phyloP scores from a whole-genome alignment of 1,139 yeast species.

The Ashbya aceris region DNA sequence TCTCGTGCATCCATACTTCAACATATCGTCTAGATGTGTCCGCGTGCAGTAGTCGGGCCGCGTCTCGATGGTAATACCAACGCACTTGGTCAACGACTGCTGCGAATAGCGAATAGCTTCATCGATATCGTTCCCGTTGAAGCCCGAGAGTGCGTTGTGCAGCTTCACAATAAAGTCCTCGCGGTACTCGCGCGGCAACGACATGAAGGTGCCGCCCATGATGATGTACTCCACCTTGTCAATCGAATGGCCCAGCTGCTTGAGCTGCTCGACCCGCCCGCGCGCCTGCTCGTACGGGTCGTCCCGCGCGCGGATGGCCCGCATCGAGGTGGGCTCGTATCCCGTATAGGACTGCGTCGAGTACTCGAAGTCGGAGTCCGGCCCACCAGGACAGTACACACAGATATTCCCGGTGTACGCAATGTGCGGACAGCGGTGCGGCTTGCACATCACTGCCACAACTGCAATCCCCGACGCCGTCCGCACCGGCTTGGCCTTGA shows the following conservation, averaged over 20 bases:
- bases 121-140: constrained; percentile 76
- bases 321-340: constrained; percentile 97
- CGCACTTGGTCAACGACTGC: constrained; percentile 93
- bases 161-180: constrained; percentile 81
- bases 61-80: constrained; percentile 96
- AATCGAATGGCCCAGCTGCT: constrained; percentile 91
- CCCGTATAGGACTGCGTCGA: constrained; percentile 98
- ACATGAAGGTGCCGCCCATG: constrained; percentile 99
- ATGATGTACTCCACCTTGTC: constrained; percentile 96
- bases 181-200: constrained; percentile 78
- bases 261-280: constrained; percentile 91
- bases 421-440: constrained; percentile 98
- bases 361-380: constrained; percentile 95
- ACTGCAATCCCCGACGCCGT: constrained; percentile 98
- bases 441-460: constrained; percentile 98
- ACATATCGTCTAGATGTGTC: constrained; percentile 91
- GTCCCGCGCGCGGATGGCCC: constrained; percentile 94
- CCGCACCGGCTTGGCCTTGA: constrained; percentile 95
- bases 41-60: constrained; percentile 98
- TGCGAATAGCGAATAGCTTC: constrained; percentile 89
- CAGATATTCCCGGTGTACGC: constrained; percentile 98
- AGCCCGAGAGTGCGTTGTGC: constrained; percentile 94
- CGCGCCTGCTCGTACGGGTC: constrained; percentile 98
- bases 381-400: constrained; percentile 99
- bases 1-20: constrained; percentile 92